Conservation (phyloP, 352 stramenopile genomes). For the Globisporangium middletonii region DNA sequence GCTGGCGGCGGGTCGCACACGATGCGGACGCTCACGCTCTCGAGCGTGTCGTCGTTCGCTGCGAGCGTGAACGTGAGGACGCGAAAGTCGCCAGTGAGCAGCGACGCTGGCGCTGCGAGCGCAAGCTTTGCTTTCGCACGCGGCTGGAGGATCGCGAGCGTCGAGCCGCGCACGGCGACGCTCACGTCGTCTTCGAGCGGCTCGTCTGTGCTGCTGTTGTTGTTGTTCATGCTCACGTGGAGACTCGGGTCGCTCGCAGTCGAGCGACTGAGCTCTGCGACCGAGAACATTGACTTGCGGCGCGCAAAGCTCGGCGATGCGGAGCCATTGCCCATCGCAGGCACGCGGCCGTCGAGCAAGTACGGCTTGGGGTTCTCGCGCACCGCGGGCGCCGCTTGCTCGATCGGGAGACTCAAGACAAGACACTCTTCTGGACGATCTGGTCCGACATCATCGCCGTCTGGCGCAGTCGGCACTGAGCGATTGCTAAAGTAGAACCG, state of each 20-base stretch:
- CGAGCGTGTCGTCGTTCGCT: constrained; percentile 63
- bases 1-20: constrained; percentile 44
- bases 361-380: constrained; percentile 36
- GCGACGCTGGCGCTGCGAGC: constrained; percentile 40
- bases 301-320: constrained; percentile 80
- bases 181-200: constrained; percentile 36
- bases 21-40: constrained; percentile 45
- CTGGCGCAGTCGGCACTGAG: not conserved
- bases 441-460: not conserved
- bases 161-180: constrained; percentile 32
- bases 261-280: constrained; percentile 24
- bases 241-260: constrained; percentile 20
- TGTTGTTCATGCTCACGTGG: constrained; percentile 2
- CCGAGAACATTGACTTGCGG: constrained; percentile 73
- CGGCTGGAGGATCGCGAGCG: constrained; percentile 62
- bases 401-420: constrained; percentile 54
- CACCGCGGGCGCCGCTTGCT: constrained; percentile 25
- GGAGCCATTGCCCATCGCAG: constrained; percentile 79
- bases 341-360: constrained; percentile 54
- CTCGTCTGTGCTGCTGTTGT: constrained; percentile 4
- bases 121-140: constrained; percentile 53
- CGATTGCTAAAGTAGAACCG: constrained; percentile 43
- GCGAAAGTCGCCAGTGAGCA: constrained; percentile 65
- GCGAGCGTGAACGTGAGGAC: constrained; percentile 53
- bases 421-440: constrained; percentile 23